Evolutionary conservation across 1,284 basidiomycete genomes (phyloP).

Genomic region (Chalciporus piperatoides): DNA sequence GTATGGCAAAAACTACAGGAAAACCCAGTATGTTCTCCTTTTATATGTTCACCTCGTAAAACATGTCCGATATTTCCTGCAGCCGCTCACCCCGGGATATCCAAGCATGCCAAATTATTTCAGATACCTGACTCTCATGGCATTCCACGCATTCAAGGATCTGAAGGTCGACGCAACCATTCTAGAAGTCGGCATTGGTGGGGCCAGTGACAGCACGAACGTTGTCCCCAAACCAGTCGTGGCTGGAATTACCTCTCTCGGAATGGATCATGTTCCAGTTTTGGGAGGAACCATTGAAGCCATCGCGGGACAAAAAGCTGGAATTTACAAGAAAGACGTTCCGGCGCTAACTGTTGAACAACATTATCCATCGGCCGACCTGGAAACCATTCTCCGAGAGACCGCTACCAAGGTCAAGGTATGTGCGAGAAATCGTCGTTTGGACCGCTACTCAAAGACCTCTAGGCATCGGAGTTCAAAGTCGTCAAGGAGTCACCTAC

Average conservation of each 20-base stretch:
- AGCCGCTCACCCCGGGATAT: slow-evolving; percentile 55
- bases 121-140: slow-evolving; percentile 88
- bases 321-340: slow-evolving; percentile 92
- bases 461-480: slow-evolving; percentile 63
- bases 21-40: slow-evolving; percentile 41
- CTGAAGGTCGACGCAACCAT: slow-evolving; percentile 85
- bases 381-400: slow-evolving; percentile 61
- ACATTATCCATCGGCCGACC: slow-evolving; percentile 68
- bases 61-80: background rate
- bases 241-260: slow-evolving; percentile 88
- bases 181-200: slow-evolving; percentile 96
- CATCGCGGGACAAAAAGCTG: slow-evolving; percentile 95
- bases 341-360: slow-evolving; percentile 86
- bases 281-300: slow-evolving; percentile 88
- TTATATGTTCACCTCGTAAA: slow-evolving; percentile 5
- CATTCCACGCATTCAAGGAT: slow-evolving; percentile 86
- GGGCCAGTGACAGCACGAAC: slow-evolving; percentile 94
- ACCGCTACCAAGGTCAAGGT: slow-evolving; percentile 69
- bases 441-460: background rate
- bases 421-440: background rate
- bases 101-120: slow-evolving; percentile 89
- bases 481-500: slow-evolving; percentile 48
- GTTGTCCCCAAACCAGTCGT: slow-evolving; percentile 88
- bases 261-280: slow-evolving; percentile 90
- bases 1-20: slow-evolving; percentile 87